Evolutionary conservation across 164 flowering plant species (phyloP), one percentile per base, ranked within the genome.

Genomic region (Vitis rupestris): DNA sequence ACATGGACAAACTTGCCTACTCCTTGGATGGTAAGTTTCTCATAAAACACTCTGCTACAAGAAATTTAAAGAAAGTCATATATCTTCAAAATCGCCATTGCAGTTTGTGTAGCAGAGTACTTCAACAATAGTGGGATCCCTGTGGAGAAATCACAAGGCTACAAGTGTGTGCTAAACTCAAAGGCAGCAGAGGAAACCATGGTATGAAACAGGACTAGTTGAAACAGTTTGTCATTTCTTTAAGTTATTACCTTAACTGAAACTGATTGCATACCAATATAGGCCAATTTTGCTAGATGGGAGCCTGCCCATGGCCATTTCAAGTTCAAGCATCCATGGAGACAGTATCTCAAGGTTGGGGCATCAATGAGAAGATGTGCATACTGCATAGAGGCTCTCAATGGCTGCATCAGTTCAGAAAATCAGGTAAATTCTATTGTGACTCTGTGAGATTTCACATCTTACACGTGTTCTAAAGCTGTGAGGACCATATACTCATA

Each of bases 261-360:
- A n/a, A 55, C 37, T 51, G 12, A 10, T 13, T 16, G 51, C 9
- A 6, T 19, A 23, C 74, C 44, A 37, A 37, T 37, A 37, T 37
- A 91, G 98, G 94, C 87, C 15, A 93, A 88, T 72, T 87, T 91
- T 63, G 95, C 97, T 0, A 82, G 83, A 80, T 93, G 97, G 95
- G 98, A 93, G 70, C 97, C 98, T 12, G 81, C 87, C 13, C 98
- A 91, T 71, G 94, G 97, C n/a, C 66, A 63, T 12, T 93, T 91
- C 83, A 75, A 70, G 74, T 93, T 87, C 60, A 53, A 80, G 9
- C 90, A 93, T 71, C 98, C 98, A 54, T 93, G 97, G 98, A 80
- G 82, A 59, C 92, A 87, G 31, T 93, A 93, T 80, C 85, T 87
- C 55, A 85, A 87, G 62, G 65, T 91, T 3, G 95, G 90, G 4